Evolutionary conservation across 306 rosid genomes (phyloP), one percentile per base, ranked within the genome.

Genomic region (Hippophae tibetana): DNA sequence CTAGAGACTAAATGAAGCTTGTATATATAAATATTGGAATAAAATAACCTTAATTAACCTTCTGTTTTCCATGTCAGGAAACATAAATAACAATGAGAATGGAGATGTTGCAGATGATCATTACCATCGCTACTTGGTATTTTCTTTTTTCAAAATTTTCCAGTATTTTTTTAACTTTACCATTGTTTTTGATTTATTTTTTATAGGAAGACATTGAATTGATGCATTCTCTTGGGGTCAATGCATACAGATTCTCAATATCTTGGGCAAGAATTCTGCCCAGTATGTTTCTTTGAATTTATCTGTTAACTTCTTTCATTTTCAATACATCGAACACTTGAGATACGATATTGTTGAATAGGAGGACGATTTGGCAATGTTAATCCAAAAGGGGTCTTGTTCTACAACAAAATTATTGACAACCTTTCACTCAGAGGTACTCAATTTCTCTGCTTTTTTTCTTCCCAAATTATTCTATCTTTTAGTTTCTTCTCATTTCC

Each of bases 221-320:
- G 57, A 67, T 79, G 74, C 74, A 78, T 18, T 79, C 83, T 38
- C 76, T 87, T 12, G 84, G 95, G n/a, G 41, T 77, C 23, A 74
- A 77, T 69, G 76, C 79, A 5, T 87, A 87, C 63, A 64, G 90
- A 8, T 79, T 84, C 72, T 87, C 95, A 10, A 84, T 87, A 71
- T 79, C 89, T 6, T 84, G 92, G 92, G 47, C 86, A 0, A 77
- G 92, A 71, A 84, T 84, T 76, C 76, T 86, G 64, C 90, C 95
- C 0, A 59, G 90, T 83, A 68, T 43, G 81, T 58, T 56, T 62
- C 27, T 56, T 31, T 47, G 7, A 23, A 13, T 2, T 38, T 14
- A 9, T 40, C 54, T 31, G 7, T 60, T 12, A 12, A 8, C 25
- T 52, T 11, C 43, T 42, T 26, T 11, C 51, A n/a, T 31, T 31